Percentiles rank a stretch among this genome's conserved stretches.
These are phyloP conservation scores for Carnegiea gigantea DNA, from an alignment of 179 eudicot genomes.

Conservation along the genomic window DNA sequence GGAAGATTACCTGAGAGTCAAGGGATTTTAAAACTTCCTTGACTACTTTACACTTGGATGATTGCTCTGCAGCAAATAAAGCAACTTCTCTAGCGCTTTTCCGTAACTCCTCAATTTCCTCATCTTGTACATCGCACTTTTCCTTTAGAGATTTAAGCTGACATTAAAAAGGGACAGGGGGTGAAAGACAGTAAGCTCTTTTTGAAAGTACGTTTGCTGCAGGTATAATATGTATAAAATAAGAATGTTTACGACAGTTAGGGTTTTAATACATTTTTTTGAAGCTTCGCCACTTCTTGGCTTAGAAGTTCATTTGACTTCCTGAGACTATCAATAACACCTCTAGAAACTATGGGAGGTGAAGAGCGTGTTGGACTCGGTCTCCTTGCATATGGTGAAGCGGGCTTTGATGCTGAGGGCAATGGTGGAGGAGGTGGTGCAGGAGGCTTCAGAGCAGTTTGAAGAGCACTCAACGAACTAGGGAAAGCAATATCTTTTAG, in stretches of 20 bases:
- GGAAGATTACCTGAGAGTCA: slow-evolving; percentile 48
- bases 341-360: slow-evolving; percentile 63
- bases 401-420: slow-evolving; percentile 44
- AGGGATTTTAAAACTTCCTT: slow-evolving; percentile 52
- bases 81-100: slow-evolving; percentile 51
- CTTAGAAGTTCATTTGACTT: slow-evolving; percentile 70
- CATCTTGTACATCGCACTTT: slow-evolving; percentile 66
- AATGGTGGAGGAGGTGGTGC: slow-evolving; percentile 33
- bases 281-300: slow-evolving; percentile 79
- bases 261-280: slow-evolving; percentile 47
- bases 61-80: slow-evolving; percentile 55
- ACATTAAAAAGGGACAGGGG: background rate
- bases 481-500: slow-evolving; percentile 70
- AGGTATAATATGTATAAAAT: background rate
- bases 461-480: slow-evolving; percentile 57
- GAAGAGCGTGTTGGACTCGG: slow-evolving; percentile 73
- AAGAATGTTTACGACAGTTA: background rate
- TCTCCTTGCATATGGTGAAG: slow-evolving; percentile 69
- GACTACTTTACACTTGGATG: slow-evolving; percentile 47
- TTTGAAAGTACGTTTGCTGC: background rate
- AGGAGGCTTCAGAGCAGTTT: slow-evolving; percentile 48
- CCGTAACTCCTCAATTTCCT: slow-evolving; percentile 58
- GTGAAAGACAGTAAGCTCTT: background rate
- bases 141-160: slow-evolving; percentile 66
- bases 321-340: slow-evolving; percentile 68